Percentiles rank a stretch among this genome's conserved stretches.
These are phyloP conservation scores for Eragrostis nindensis DNA, from an alignment of 176 grass and related monocot species.

Conservation along the genomic window DNA sequence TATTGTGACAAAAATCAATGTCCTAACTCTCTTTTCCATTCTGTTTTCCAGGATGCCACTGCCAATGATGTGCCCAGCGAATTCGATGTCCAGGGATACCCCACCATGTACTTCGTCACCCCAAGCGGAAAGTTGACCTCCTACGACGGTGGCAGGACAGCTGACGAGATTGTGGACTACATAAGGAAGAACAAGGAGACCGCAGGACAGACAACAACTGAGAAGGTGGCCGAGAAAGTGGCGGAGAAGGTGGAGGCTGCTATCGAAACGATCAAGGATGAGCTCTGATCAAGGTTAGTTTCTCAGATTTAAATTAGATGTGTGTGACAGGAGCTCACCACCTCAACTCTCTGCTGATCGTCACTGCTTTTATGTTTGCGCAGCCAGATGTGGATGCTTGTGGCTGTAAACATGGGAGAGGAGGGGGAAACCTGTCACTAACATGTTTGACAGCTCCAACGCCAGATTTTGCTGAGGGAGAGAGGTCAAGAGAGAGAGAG, in stretches of 20 bases:
- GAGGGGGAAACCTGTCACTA: conserved; percentile 27
- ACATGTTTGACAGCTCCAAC: conserved; percentile 48
- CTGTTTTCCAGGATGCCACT: conserved; percentile 68
- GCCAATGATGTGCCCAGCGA: conserved; percentile 71
- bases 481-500: background rate
- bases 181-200: conserved; percentile 77
- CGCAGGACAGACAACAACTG: background rate
- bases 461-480: conserved; percentile 38
- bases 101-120: conserved; percentile 82
- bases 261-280: conserved; percentile 50
- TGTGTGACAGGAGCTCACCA: background rate
- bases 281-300: conserved; percentile 55
- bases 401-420: conserved; percentile 20
- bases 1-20: background rate
- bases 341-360: background rate
- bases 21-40: background rate
- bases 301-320: background rate
- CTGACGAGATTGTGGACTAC: conserved; percentile 63
- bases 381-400: conserved; percentile 13
- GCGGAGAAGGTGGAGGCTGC: background rate
- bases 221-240: conserved; percentile 21
- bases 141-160: conserved; percentile 63
- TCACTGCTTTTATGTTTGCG: background rate
- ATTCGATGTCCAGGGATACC: conserved; percentile 76
- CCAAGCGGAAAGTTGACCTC: conserved; percentile 66